Evolutionary conservation across 345 rosid genomes (phyloP), one percentile per base, ranked within the genome.

Genomic region (Eucalyptus microcorys): DNA sequence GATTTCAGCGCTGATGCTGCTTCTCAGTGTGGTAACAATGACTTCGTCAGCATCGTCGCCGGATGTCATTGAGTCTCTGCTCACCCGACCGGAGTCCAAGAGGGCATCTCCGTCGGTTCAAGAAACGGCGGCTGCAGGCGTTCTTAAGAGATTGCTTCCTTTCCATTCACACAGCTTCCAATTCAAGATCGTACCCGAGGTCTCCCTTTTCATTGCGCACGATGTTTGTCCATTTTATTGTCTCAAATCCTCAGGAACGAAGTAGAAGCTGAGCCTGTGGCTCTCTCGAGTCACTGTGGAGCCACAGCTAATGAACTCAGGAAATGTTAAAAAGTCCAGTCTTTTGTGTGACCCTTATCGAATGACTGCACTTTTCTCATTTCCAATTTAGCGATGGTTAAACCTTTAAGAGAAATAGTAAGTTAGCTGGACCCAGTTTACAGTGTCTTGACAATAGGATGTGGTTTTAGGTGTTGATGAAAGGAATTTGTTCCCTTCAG

Each of bases 121-220:
- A n/a, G n/a, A n/a, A n/a, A n/a, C n/a, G n/a, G n/a, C n/a, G n/a
- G n/a, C n/a, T n/a, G n/a, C n/a, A n/a, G n/a, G n/a, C n/a, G n/a
- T n/a, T n/a, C n/a, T n/a, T n/a, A n/a, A n/a, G n/a, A n/a, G n/a
- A n/a, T n/a, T n/a, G n/a, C n/a, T n/a, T n/a, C n/a, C n/a, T n/a
- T n/a, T n/a, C n/a, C n/a, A n/a, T n/a, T n/a, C n/a, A n/a, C n/a
- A n/a, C n/a, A n/a, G n/a, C n/a, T 97, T 97, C 90, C 89, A 90
- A 30, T 94, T 97, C 94, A 88, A 89, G 89, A 95, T 97, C 76
- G 91, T 96, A 87, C 88, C 99, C 90, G 94, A 95, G 97, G 99
- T 95, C 88, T 30, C 12, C 57, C 27, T 34, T 26, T 49, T 48
- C 86, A 37, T 45, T 80, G 5, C 85, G 3, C 47, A 5, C 49